Conservation (phyloP, 345 rosid genomes). For the Hypericum androsaemum region DNA sequence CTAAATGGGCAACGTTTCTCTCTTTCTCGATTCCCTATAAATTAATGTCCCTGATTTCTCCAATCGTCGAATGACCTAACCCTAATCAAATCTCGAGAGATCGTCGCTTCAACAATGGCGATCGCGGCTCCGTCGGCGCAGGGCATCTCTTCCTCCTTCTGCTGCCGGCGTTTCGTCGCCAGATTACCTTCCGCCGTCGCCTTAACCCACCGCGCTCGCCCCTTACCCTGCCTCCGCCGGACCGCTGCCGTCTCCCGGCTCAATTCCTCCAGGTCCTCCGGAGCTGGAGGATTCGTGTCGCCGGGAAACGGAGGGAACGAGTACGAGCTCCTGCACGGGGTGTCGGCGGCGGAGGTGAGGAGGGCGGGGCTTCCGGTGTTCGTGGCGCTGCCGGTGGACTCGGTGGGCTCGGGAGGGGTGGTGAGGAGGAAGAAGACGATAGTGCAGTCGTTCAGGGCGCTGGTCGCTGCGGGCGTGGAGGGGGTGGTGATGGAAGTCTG, state of each 20-base stretch:
- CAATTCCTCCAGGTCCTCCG: conserved; percentile 23
- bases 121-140: conserved; percentile 25
- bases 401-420: conserved; percentile 15
- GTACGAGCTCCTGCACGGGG: conserved; percentile 20
- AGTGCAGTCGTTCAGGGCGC: conserved; percentile 29
- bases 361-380: conserved; percentile 28
- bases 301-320: conserved; percentile 26
- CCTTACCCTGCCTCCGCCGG: conserved; percentile 10
- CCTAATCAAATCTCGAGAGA: no score
- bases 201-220: conserved; percentile 7
- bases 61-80: no score
- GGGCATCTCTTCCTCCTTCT: conserved; percentile 24
- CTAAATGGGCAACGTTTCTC: no score
- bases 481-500: conserved; percentile 47
- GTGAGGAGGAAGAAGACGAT: conserved; percentile 28
- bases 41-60: no score
- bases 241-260: conserved; percentile 15
- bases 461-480: conserved; percentile 35
- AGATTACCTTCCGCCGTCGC: conserved; percentile 11
- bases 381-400: conserved; percentile 39
- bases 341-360: conserved; percentile 9
- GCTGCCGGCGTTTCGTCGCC: conserved; percentile 16
- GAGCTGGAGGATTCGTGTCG: conserved; percentile 21
- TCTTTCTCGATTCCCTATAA: no score
- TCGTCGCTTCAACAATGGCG: conserved; percentile 16